phyloP scores from a whole-genome alignment of 352 stramenopile species.

The Phytophthora tubulina region DNA sequence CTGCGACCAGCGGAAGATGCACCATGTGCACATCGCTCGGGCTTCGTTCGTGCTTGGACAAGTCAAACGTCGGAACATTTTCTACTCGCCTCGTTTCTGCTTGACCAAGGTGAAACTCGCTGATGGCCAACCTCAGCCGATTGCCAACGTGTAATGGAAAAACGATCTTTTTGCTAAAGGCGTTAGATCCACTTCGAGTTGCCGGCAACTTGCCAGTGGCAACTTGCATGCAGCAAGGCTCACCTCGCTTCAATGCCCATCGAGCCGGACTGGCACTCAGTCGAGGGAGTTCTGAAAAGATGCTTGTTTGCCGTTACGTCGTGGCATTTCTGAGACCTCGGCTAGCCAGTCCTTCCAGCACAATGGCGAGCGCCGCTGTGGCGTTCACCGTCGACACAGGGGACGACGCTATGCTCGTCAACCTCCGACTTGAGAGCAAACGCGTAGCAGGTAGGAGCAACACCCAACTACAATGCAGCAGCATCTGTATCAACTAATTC shows the following conservation, averaged over 20 bases:
- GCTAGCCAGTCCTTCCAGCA: constrained; percentile 21
- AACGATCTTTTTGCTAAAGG: no score
- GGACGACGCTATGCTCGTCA: constrained; percentile 12
- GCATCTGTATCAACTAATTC: constrained; percentile 11
- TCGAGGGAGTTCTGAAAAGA: no score
- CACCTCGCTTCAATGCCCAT: constrained; percentile 10
- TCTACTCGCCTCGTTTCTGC: constrained; percentile 6
- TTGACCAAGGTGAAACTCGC: background rate
- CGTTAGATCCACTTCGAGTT: no score
- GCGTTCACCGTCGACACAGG: constrained; percentile 32
- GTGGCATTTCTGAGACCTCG: constrained; percentile 14
- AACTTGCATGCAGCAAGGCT: background rate
- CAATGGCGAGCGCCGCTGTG: constrained; percentile 34
- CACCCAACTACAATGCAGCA: background rate
- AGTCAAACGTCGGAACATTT: constrained; percentile 24
- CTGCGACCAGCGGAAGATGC: background rate
- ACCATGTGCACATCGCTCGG: constrained; percentile 9
- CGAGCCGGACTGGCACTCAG: constrained; percentile 10
- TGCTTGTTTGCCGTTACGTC: constrained; percentile 21
- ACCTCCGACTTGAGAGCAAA: constrained; percentile 31
- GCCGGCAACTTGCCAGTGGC: no score
- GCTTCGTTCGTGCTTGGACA: background rate
- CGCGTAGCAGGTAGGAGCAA: constrained; percentile 9
- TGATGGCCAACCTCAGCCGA: background rate
- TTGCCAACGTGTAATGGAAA: no score